Evolutionary conservation across 2,329 filamentous ascomycete species (phyloP).

Genomic region (Pyrenophora seminiperda): DNA sequence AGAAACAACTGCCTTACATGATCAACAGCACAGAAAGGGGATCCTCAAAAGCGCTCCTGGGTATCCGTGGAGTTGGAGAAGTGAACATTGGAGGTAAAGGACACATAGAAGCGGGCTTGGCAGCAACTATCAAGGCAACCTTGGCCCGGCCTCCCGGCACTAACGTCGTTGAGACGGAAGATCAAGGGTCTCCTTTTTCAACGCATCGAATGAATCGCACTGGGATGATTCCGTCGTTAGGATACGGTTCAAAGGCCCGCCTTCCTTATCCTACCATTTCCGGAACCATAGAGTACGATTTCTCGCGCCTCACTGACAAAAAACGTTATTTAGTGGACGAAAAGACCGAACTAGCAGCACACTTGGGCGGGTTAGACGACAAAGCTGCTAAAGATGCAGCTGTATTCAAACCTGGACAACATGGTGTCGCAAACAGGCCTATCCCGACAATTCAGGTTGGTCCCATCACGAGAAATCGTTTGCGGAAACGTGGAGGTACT

Average conservation of each 20-base stretch:
- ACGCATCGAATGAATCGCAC: background rate
- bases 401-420: background rate
- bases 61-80: conserved; percentile 21
- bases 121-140: background rate
- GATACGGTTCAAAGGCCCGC: background rate
- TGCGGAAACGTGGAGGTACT: too few relatives aligned
- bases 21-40: conserved; percentile 17
- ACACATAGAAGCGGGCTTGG: background rate
- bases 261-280: background rate
- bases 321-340: background rate
- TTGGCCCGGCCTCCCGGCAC: background rate
- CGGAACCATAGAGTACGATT: background rate
- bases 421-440: too few relatives aligned
- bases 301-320: background rate
- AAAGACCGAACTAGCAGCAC: background rate
- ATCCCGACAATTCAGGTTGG: background rate
- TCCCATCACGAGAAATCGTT: background rate
- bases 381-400: background rate
- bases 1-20: conserved; percentile 7
- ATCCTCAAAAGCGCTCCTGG: conserved; percentile 21
- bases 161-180: background rate
- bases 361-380: background rate
- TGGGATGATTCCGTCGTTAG: background rate
- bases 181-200: background rate
- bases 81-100: conserved; percentile 7